Evolutionary conservation across 1,139 yeast species (phyloP).

Genomic region (Torulaspora pretoriensis): DNA sequence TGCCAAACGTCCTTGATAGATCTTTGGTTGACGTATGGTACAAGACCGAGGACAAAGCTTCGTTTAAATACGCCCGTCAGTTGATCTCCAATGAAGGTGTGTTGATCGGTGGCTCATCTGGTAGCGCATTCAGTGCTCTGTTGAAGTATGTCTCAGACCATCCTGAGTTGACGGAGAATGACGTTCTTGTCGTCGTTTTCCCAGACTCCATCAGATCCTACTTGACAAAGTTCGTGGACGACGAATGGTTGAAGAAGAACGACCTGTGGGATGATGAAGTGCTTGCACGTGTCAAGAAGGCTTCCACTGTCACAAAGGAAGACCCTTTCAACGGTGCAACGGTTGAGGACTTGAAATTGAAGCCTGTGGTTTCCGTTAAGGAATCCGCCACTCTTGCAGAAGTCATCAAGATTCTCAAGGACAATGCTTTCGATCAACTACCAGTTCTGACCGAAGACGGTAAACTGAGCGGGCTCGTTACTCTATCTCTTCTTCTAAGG

Average conservation of each 20-base stretch:
- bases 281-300: conserved; percentile 41
- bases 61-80: conserved; percentile 78
- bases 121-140: conserved; percentile 80
- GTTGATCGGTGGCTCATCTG: conserved; percentile 84
- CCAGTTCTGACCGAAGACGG: conserved; percentile 66
- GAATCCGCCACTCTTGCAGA: conserved; percentile 58
- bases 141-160: conserved; percentile 62
- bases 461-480: conserved; percentile 70
- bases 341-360: conserved; percentile 67
- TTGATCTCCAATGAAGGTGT: conserved; percentile 83
- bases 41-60: conserved; percentile 80
- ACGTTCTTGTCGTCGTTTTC: conserved; percentile 73
- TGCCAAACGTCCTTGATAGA: conserved; percentile 77
- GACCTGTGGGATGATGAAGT: conserved; percentile 59
- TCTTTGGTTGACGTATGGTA: conserved; percentile 70
- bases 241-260: conserved; percentile 84
- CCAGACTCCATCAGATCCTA: conserved; percentile 88
- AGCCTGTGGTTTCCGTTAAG: conserved; percentile 76
- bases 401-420: conserved; percentile 67
- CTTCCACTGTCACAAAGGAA: conserved; percentile 29
- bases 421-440: conserved; percentile 80
- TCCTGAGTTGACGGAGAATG: conserved; percentile 61
- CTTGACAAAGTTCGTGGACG: conserved; percentile 83
- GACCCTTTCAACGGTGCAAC: conserved; percentile 56
- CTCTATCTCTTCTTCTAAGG: conserved; percentile 70